Conservation (phyloP, 2,329 filamentous ascomycete species). For the Tetracladium maxilliforme region DNA sequence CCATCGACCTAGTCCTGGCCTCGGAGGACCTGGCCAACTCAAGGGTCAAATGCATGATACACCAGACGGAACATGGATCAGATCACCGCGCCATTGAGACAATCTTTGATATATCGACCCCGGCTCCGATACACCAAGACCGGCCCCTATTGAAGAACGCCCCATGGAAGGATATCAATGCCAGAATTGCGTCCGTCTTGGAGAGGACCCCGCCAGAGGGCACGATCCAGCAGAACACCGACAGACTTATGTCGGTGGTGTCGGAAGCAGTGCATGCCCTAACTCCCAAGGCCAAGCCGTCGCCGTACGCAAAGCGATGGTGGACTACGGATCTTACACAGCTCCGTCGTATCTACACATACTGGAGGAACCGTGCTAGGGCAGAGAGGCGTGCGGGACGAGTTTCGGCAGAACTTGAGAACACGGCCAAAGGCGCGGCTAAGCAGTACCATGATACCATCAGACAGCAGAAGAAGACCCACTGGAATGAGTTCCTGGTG, state of each 20-base stretch:
- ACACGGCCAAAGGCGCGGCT: conserved; percentile 7
- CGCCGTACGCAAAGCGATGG: conserved; percentile 14
- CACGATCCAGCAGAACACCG: conserved; percentile 5
- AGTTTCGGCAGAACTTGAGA: conserved; percentile 5
- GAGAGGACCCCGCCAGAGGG: conserved; percentile 1
- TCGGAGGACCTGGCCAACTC: conserved; percentile 7
- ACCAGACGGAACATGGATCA: conserved; percentile 11
- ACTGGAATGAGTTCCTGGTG: conserved; percentile 13
- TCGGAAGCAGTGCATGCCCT: conserved; percentile 6
- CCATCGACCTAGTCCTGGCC: conserved; percentile 12
- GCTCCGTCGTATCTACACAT: conserved; percentile 12
- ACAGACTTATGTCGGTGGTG: conserved; percentile 5
- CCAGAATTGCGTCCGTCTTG: conserved; percentile 2
- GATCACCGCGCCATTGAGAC: conserved; percentile 16
- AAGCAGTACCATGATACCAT: conserved; percentile 13
- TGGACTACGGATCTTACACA: conserved; percentile 14
- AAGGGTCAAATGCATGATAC: conserved; percentile 6
- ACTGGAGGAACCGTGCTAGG: conserved; percentile 13
- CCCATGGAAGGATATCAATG: conserved; percentile 10
- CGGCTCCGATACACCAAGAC: conserved; percentile 3
- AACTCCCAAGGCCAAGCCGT: conserved; percentile 10
- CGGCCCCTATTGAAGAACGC: conserved; percentile 12
- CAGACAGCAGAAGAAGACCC: conserved; percentile 10
- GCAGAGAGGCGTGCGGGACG: conserved; percentile 6
- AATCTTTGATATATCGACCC: conserved; percentile 12